These are phyloP conservation scores for Coniochaeta ligniaria DNA, from an alignment of 2,329 filamentous ascomycete species.

Conservation along the genomic window DNA sequence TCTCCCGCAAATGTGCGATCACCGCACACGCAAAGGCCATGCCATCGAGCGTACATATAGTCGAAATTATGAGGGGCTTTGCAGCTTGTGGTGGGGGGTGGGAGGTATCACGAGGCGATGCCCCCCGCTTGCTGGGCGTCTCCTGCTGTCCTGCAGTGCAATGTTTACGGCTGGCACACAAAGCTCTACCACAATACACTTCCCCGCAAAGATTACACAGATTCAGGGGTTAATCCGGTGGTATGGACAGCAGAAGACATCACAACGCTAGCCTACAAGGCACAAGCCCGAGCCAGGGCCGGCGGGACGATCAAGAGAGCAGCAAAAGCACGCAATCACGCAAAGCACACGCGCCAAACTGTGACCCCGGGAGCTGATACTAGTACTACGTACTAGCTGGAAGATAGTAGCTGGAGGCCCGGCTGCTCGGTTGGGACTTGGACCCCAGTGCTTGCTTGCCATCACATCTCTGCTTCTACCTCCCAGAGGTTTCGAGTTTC, in stretches of 20 bases:
- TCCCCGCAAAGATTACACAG: not conserved
- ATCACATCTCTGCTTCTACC: not conserved
- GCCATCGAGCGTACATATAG: not conserved
- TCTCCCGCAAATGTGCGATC: not conserved
- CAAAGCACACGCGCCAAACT: not conserved
- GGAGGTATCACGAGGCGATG: not conserved
- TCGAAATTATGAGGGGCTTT: constrained; percentile 7
- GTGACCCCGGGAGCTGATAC: too few relatives aligned
- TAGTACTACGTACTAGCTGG: too few relatives aligned
- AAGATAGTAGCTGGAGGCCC: not conserved
- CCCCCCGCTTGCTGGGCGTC: not conserved
- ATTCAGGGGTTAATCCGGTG: not conserved
- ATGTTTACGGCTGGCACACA: too few relatives aligned
- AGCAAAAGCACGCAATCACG: not conserved
- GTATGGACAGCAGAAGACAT: not conserved
- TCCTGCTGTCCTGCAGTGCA: too few relatives aligned
- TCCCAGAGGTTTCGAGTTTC: constrained; percentile 20
- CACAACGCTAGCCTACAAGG: too few relatives aligned
- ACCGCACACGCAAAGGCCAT: not conserved
- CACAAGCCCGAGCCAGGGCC: not conserved
- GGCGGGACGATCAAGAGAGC: constrained; percentile 11
- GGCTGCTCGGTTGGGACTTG: not conserved
- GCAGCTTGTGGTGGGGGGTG: constrained; percentile 3
- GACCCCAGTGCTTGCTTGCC: not conserved
- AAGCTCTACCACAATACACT: not conserved